Conservation (phyloP, 495 filamentous ascomycete species). For the Venustampulla echinocandica region DNA sequence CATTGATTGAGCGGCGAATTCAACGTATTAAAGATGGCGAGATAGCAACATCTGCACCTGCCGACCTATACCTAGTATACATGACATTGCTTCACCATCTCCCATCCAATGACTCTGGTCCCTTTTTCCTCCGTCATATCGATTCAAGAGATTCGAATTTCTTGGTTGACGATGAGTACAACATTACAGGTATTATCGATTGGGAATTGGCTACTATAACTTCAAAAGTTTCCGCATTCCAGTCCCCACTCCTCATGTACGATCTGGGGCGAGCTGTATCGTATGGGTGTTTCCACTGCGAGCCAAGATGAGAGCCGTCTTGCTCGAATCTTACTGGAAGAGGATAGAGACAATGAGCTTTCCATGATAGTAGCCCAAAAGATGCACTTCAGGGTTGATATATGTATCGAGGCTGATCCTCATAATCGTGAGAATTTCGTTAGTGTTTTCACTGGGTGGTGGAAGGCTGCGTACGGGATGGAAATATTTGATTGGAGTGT, state of each 20-base stretch:
- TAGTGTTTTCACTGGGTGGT: conserved; percentile 15
- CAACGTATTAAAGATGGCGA: conserved; percentile 18
- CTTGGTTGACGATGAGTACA: conserved; percentile 34
- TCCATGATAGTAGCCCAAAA: conserved; percentile 13
- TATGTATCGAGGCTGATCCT: conserved; percentile 17
- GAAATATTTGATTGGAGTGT: conserved; percentile 15
- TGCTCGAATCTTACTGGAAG: conserved; percentile 14
- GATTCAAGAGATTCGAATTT: conserved; percentile 40
- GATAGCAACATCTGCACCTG: conserved; percentile 18
- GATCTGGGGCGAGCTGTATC: conserved; percentile 14
- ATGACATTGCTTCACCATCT: conserved; percentile 20
- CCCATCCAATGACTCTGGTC: conserved; percentile 2
- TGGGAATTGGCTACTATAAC: conserved; percentile 31
- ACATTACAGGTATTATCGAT: conserved; percentile 40
- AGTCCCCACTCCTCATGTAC: conserved; percentile 18
- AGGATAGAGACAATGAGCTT: conserved; percentile 10
- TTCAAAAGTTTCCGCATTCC: conserved; percentile 15
- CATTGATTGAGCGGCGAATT: conserved; percentile 20
- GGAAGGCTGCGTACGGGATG: conserved; percentile 12
- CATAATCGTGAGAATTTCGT: conserved; percentile 9
- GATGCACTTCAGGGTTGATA: conserved; percentile 17
- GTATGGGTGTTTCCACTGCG: conserved; percentile 15
- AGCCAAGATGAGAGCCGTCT: conserved; percentile 18
- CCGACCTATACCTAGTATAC: conserved; percentile 33
- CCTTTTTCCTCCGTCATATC: conserved; percentile 35